A percentile compares a stretch with the other conserved stretches of the same genome.
These are phyloP conservation scores for Macrolepiota dolichaula DNA, from an alignment of 768 basidiomycete genomes.

Conservation along the genomic window DNA sequence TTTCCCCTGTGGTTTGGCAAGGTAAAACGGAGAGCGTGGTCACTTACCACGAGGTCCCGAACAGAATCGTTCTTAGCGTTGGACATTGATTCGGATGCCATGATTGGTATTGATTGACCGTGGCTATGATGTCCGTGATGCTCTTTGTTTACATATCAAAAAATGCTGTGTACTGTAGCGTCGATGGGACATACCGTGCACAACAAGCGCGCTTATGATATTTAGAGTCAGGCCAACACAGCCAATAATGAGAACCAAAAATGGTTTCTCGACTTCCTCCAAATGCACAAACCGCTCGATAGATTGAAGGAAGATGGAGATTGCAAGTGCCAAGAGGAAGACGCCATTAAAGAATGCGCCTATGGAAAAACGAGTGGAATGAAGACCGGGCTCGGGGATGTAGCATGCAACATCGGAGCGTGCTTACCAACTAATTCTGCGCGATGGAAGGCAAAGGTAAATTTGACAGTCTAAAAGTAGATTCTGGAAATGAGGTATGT, in stretches of 20 bases:
- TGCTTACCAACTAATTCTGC: slow-evolving; percentile 51
- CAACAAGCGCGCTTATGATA: slow-evolving; percentile 42
- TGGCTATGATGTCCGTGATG: slow-evolving; percentile 43
- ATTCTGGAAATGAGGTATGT: slow-evolving; percentile 4
- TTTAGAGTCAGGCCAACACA: slow-evolving; percentile 46
- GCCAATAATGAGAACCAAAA: slow-evolving; percentile 46
- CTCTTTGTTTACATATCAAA: slow-evolving; percentile 21
- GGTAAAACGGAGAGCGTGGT: neutral
- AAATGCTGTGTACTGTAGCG: neutral
- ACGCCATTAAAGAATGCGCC: slow-evolving; percentile 55
- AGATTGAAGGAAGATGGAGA: slow-evolving; percentile 51
- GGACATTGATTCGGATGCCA: slow-evolving; percentile 18
- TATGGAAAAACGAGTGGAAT: slow-evolving; percentile 17
- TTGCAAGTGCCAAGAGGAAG: slow-evolving; percentile 47
- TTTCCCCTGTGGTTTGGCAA: neutral
- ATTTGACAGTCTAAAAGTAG: slow-evolving; percentile 38
- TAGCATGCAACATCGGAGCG: slow-evolving; percentile 3
- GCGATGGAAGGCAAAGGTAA: slow-evolving; percentile 54
- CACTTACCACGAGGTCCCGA: slow-evolving; percentile 28
- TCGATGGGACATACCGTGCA: slow-evolving; percentile 36
- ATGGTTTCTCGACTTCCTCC: slow-evolving; percentile 38
- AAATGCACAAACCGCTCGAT: slow-evolving; percentile 51
- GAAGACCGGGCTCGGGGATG: neutral
- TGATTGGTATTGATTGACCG: slow-evolving; percentile 16
- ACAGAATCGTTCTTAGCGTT: slow-evolving; percentile 14